Percentiles rank a stretch among this genome's conserved stretches.
phyloP scores from a whole-genome alignment of 2,329 filamentous ascomycete genomes.

The Diplocarpon rosae region DNA sequence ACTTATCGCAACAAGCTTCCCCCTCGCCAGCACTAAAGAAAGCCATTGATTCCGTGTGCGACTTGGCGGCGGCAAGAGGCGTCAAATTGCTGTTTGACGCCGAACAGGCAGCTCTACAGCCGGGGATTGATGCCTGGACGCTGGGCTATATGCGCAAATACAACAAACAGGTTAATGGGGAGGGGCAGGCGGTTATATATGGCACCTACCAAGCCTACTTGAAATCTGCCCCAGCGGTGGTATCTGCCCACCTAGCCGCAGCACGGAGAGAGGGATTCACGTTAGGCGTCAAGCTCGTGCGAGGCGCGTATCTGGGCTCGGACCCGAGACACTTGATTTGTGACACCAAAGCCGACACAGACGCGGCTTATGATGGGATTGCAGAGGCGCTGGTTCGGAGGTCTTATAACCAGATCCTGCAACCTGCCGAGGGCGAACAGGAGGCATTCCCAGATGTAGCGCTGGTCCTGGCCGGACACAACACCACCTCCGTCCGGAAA shows the following conservation, averaged over 20 bases:
- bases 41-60: constrained; percentile 66
- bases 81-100: constrained; percentile 75
- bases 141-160: constrained; percentile 66
- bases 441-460: constrained; percentile 36
- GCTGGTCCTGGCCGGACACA: constrained; percentile 75
- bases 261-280: constrained; percentile 52
- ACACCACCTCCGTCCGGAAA: constrained; percentile 56
- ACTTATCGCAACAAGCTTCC: constrained; percentile 49
- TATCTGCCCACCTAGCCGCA: constrained; percentile 47
- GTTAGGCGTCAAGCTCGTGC: constrained; percentile 64
- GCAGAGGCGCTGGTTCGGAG: constrained; percentile 55
- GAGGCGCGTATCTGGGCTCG: constrained; percentile 61
- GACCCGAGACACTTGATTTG: constrained; percentile 62
- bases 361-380: constrained; percentile 61
- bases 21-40: constrained; percentile 53
- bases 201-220: constrained; percentile 72
- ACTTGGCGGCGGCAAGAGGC: constrained; percentile 55
- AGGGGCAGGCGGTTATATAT: constrained; percentile 55
- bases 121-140: constrained; percentile 73
- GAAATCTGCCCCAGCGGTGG: constrained; percentile 45
- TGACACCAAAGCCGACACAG: constrained; percentile 61
- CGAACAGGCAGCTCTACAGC: constrained; percentile 69
- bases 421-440: constrained; percentile 30
- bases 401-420: constrained; percentile 45
- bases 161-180: constrained; percentile 47